A percentile compares a stretch with the other conserved stretches of the same genome.
phyloP scores from a whole-genome alignment of 306 rosid genomes.

The Clitoria ternatea region DNA sequence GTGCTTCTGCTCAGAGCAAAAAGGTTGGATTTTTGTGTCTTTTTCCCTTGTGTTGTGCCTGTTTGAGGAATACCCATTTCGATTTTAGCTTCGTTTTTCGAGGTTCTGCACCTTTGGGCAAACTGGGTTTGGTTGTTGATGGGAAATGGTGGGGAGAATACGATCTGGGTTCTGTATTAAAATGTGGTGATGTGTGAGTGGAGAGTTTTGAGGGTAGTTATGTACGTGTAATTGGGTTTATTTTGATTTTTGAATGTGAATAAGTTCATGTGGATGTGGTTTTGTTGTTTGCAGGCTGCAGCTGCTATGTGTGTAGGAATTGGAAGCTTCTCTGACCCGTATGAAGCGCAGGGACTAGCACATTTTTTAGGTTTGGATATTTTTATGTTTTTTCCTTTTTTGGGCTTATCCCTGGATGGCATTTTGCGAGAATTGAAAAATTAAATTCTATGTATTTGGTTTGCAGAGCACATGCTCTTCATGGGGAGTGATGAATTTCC shows the following conservation, averaged over 20 bases:
- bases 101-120: too few species aligned
- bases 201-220: not conserved
- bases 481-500: slow-evolving; percentile 95
- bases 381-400: not conserved
- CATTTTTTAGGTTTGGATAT: slow-evolving; percentile 75
- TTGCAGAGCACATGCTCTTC: slow-evolving; percentile 98
- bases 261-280: not conserved
- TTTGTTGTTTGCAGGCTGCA: slow-evolving; percentile 63
- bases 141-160: slow-evolving; percentile 1
- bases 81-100: not conserved
- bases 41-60: not conserved
- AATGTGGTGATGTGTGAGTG: not conserved
- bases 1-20: slow-evolving; percentile 65
- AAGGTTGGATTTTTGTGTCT: slow-evolving; percentile 45
- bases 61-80: slow-evolving; percentile 9
- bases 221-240: slow-evolving; percentile 9
- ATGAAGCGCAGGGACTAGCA: slow-evolving; percentile 92
- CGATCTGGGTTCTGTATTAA: slow-evolving; percentile 5
- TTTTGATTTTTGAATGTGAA: not conserved
- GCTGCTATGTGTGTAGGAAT: slow-evolving; percentile 97
- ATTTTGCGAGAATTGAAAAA: not conserved
- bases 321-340: slow-evolving; percentile 91
- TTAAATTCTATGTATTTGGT: slow-evolving; percentile 5
- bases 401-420: not conserved
- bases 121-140: not conserved